phyloP scores from a whole-genome alignment of 2,329 filamentous ascomycete species.

The Samsoniella hepiali region DNA sequence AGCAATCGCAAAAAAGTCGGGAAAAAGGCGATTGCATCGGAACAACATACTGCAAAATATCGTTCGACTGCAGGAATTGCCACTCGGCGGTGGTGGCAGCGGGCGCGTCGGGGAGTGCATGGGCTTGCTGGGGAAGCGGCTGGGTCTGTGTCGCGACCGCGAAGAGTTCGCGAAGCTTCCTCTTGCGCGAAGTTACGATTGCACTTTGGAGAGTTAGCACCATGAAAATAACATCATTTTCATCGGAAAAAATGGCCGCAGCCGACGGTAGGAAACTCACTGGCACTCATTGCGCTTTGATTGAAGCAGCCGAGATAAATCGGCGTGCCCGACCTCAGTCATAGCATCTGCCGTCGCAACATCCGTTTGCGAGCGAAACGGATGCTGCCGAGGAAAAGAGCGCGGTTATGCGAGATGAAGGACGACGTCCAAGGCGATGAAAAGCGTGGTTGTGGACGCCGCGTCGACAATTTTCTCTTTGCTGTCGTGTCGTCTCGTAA shows the following conservation, averaged over 20 bases:
- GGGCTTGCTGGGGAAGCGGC: conserved; percentile 56
- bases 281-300: conserved; percentile 60
- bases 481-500: conserved; percentile 10
- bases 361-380: conserved; percentile 66
- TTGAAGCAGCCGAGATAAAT: conserved; percentile 64
- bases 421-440: conserved; percentile 29
- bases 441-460: conserved; percentile 28
- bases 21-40: neutral
- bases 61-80: conserved; percentile 54
- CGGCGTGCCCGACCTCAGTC: conserved; percentile 66
- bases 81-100: conserved; percentile 50
- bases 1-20: conserved; percentile 18
- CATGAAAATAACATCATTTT: conserved; percentile 41
- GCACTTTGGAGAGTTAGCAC: conserved; percentile 52
- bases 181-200: conserved; percentile 81
- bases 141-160: conserved; percentile 69
- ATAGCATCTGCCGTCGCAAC: conserved; percentile 66
- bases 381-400: conserved; percentile 38
- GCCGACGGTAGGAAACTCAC: conserved; percentile 46
- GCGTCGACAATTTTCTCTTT: conserved; percentile 32
- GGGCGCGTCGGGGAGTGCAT: conserved; percentile 55
- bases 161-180: conserved; percentile 86
- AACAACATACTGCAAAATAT: conserved; percentile 57
- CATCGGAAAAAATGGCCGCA: conserved; percentile 50
- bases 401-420: conserved; percentile 30